These are phyloP conservation scores for Aureoboletus auriporus DNA, from an alignment of 768 basidiomycete genomes.

Conservation along the genomic window DNA sequence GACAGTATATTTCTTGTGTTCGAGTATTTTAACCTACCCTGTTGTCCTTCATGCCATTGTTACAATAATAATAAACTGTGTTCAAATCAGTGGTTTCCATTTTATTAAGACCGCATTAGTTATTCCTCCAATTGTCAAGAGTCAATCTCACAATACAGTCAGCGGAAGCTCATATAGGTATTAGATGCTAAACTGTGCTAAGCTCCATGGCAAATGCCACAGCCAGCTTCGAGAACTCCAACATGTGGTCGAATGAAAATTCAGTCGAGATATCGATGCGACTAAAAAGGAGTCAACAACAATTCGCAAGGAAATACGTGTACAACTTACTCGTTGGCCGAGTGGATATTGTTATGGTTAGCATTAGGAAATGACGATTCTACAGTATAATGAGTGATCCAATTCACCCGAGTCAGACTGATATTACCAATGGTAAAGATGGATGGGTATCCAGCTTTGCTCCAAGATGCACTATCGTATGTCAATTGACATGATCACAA, in stretches of 20 bases:
- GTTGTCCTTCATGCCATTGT: too few relatives aligned
- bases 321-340: conserved; percentile 65
- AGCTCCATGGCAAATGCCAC: conserved; percentile 78
- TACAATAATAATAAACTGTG: too few relatives aligned
- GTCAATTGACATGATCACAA: conserved; percentile 18
- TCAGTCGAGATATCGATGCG: conserved; percentile 83
- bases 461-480: conserved; percentile 65
- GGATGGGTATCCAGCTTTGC: conserved; percentile 80
- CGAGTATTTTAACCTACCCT: too few relatives aligned
- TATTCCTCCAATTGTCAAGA: too few relatives aligned
- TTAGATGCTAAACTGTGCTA: conserved; percentile 35
- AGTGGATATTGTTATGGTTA: conserved; percentile 77
- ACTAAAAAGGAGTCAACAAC: conserved; percentile 37
- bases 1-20: too few relatives aligned
- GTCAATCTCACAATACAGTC: too few relatives aligned
- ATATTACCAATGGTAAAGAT: conserved; percentile 67
- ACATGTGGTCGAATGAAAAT: conserved; percentile 88
- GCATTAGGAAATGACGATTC: conserved; percentile 73
- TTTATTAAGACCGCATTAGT: too few relatives aligned
- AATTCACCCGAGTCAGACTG: neutral
- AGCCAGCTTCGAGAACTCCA: conserved; percentile 82
- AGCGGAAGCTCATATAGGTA: neutral
- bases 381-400: conserved; percentile 9
- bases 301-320: conserved; percentile 33
- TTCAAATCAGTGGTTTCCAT: too few relatives aligned